A percentile compares a stretch with the other conserved stretches of the same genome.
phyloP scores from a whole-genome alignment of 805 yeast genomes.

The Myxozyma udenii region DNA sequence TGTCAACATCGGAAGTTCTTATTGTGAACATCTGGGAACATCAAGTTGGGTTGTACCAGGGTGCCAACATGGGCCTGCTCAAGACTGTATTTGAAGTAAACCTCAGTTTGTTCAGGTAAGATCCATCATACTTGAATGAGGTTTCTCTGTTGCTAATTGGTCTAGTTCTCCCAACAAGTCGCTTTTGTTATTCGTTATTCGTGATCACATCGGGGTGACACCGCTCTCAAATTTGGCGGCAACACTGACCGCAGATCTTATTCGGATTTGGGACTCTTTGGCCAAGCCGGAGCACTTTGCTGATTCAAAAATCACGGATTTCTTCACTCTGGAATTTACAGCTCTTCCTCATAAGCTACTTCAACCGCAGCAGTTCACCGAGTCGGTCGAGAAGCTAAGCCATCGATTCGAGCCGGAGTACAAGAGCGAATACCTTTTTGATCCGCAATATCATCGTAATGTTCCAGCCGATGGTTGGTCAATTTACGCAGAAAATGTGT shows the following conservation, averaged over 20 bases:
- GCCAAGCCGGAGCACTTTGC: conserved; percentile 67
- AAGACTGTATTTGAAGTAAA: conserved; percentile 97
- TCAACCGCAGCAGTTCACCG: conserved; percentile 65
- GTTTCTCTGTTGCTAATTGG: no score
- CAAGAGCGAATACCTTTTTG: conserved; percentile 49
- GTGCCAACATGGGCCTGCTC: conserved; percentile 92
- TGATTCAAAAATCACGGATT: conserved; percentile 60
- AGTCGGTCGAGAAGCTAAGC: conserved; percentile 62
- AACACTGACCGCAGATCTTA: conserved; percentile 68
- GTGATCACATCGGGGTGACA: conserved; percentile 88
- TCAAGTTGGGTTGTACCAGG: conserved; percentile 94
- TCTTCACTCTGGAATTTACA: conserved; percentile 79
- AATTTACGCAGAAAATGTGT: conserved; percentile 80
- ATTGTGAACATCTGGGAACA: conserved; percentile 96
- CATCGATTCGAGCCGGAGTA: conserved; percentile 47
- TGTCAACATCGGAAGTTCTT: conserved; percentile 84
- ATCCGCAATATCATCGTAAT: conserved; percentile 69
- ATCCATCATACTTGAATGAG: no score
- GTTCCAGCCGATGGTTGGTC: conserved; percentile 97
- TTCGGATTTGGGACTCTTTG: conserved; percentile 72
- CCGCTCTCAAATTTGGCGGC: conserved; percentile 68
- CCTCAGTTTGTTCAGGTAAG: conserved; percentile 77
- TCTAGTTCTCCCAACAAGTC: conserved; percentile 46
- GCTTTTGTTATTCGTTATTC: conserved; percentile 75
- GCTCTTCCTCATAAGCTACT: conserved; percentile 82